Percentiles rank a stretch among this genome's conserved stretches.
Conservation (phyloP, 1,284 basidiomycete species). For the Apiotrichum gracile region DNA sequence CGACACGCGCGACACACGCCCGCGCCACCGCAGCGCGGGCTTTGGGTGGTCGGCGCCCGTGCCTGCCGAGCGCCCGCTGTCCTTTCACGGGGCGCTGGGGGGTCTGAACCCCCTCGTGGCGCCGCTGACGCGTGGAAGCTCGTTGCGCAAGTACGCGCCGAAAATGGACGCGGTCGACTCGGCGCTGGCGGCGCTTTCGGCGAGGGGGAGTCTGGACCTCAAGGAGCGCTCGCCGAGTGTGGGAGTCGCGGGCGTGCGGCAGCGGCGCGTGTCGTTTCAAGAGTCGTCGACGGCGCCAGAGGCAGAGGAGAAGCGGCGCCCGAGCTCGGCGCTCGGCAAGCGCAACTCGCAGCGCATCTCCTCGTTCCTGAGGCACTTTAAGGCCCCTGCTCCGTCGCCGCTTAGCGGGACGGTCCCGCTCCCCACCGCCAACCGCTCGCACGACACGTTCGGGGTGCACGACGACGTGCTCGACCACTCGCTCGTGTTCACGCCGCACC, state of each 20-base stretch:
- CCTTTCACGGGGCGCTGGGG: not conserved
- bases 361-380: slow-evolving; percentile 4
- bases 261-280: not conserved
- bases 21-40: not conserved
- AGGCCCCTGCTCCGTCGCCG: not conserved
- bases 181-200: not conserved
- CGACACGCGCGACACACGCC: not conserved
- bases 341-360: not conserved
- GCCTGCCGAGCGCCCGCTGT: not conserved
- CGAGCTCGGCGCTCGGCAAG: not conserved
- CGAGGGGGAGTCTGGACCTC: not conserved
- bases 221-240: not conserved
- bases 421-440: too few species aligned
- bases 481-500: not conserved
- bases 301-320: not conserved
- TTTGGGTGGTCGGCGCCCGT: not conserved
- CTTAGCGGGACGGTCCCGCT: not conserved
- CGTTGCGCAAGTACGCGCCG: not conserved
- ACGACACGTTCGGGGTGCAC: too few species aligned
- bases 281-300: not conserved
- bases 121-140: not conserved
- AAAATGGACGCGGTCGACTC: not conserved
- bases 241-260: not conserved
- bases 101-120: too few species aligned
- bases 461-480: slow-evolving; percentile 20